These are phyloP conservation scores for Clavariopsis aquatica DNA, from an alignment of 495 filamentous ascomycete genomes.

Conservation along the genomic window DNA sequence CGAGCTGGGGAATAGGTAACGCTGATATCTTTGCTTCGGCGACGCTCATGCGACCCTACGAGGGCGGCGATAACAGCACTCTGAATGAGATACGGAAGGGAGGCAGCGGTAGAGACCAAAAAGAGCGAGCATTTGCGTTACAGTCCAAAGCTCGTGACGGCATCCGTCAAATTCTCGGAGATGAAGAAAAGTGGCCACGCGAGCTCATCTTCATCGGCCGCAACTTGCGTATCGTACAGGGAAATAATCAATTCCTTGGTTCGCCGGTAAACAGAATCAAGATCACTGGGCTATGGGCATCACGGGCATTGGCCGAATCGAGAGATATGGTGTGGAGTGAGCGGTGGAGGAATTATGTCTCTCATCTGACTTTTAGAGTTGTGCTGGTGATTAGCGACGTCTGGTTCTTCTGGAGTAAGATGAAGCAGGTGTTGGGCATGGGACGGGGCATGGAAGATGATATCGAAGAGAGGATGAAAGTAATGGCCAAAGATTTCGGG, in stretches of 20 bases:
- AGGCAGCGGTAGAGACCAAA: constrained; percentile 57
- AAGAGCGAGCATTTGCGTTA: constrained; percentile 73
- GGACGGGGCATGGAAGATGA: constrained; percentile 93
- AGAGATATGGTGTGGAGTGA: constrained; percentile 59
- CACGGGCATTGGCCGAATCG: constrained; percentile 70
- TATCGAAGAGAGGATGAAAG: constrained; percentile 80
- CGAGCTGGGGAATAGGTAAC: constrained; percentile 81
- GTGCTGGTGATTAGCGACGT: constrained; percentile 80
- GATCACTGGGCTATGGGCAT: constrained; percentile 90
- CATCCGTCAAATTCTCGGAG: constrained; percentile 78
- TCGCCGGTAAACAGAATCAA: constrained; percentile 94
- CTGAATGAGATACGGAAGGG: constrained; percentile 57
- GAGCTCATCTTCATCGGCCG: constrained; percentile 95
- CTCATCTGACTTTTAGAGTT: constrained; percentile 75
- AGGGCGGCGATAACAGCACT: constrained; percentile 73
- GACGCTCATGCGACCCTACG: constrained; percentile 86
- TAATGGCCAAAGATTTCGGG: constrained; percentile 86
- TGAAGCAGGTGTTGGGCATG: constrained; percentile 70
- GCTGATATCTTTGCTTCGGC: constrained; percentile 87
- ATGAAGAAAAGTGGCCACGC: constrained; percentile 89
- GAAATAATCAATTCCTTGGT: constrained; percentile 80
- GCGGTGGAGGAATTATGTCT: constrained; percentile 59
- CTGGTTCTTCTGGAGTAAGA: constrained; percentile 75
- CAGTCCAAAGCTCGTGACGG: constrained; percentile 81
- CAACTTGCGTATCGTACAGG: constrained; percentile 90